phyloP scores from a whole-genome alignment of 169 alveolate genomes.

The Plasmodium ovale region DNA sequence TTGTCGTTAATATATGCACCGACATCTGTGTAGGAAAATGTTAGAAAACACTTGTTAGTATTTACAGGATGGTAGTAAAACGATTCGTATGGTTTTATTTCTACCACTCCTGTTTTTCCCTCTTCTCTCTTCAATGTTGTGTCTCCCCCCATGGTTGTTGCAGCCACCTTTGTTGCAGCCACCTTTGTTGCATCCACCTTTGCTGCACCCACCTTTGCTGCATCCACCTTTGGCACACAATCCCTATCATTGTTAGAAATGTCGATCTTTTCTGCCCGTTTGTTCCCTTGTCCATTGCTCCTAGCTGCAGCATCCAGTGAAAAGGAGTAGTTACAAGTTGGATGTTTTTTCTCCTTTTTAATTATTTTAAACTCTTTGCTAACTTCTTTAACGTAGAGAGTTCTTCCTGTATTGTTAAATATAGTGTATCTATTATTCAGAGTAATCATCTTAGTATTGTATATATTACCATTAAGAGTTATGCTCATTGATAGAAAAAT shows the following conservation, averaged over 20 bases:
- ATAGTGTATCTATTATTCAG: slow-evolving; percentile 55
- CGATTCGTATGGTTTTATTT: slow-evolving; percentile 52
- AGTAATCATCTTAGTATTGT: slow-evolving; percentile 38
- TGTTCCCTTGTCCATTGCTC: not conserved
- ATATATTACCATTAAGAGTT: slow-evolving; percentile 40
- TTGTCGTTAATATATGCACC: slow-evolving; percentile 10
- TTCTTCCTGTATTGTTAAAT: slow-evolving; percentile 30
- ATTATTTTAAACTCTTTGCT: slow-evolving; percentile 49
- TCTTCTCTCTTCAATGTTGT: not conserved
- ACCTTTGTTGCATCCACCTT: not conserved
- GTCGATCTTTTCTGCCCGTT: not conserved
- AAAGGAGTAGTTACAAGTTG: slow-evolving; percentile 3
- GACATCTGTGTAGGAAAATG: slow-evolving; percentile 36
- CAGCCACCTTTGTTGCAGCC: not conserved
- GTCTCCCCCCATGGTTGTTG: not conserved
- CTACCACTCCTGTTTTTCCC: not conserved
- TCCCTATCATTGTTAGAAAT: not conserved
- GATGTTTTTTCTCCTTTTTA: slow-evolving; percentile 40
- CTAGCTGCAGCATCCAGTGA: slow-evolving; percentile 1
- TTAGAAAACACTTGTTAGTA: slow-evolving; percentile 35
- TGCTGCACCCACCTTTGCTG: not conserved
- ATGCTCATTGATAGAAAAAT: slow-evolving; percentile 50
- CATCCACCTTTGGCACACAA: not conserved
- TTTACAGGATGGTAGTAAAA: slow-evolving; percentile 56
- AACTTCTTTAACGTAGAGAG: slow-evolving; percentile 42